Conservation (phyloP, 2,329 filamentous ascomycete genomes). For the Diaporthe sp. region DNA sequence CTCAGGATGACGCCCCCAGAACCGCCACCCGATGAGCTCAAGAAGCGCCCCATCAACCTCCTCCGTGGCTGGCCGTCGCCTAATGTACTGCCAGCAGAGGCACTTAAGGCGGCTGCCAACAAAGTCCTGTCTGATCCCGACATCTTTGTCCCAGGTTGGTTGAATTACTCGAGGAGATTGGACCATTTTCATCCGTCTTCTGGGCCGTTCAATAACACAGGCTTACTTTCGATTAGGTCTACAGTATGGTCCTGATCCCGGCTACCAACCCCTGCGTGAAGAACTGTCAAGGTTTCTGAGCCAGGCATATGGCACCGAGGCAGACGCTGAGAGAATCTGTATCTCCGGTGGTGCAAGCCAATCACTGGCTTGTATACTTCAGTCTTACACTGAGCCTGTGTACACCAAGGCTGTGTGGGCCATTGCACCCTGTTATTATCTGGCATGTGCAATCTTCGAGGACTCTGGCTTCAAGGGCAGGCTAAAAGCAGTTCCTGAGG, state of each 20-base stretch:
- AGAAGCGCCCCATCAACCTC: constrained; percentile 69
- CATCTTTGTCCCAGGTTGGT: constrained; percentile 67
- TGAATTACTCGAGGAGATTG: constrained; percentile 52
- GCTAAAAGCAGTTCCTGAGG: constrained; percentile 79
- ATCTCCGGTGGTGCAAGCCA: constrained; percentile 90
- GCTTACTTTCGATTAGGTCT: constrained; percentile 17
- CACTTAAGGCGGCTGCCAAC: constrained; percentile 72
- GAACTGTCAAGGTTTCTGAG: constrained; percentile 79
- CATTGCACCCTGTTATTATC: constrained; percentile 84
- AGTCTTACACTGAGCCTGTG: constrained; percentile 83
- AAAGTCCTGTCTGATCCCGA: constrained; percentile 71
- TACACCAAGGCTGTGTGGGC: constrained; percentile 84
- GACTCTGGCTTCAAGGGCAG: constrained; percentile 80
- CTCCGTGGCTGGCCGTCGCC: constrained; percentile 76
- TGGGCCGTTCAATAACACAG: neutral
- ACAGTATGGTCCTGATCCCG: constrained; percentile 83
- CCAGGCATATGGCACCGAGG: constrained; percentile 64
- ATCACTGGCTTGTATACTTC: constrained; percentile 81
- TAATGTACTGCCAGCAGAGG: constrained; percentile 72
- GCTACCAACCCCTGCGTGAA: constrained; percentile 77
- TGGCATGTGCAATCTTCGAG: constrained; percentile 88
- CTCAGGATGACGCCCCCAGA: constrained; percentile 36
- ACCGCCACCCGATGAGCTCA: constrained; percentile 15
- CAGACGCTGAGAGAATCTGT: constrained; percentile 73
- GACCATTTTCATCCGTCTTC: neutral